Percentiles rank a stretch among this genome's conserved stretches.
phyloP scores from a whole-genome alignment of 192 early-diverging fungal species.

The Umbelopsis isabellina region DNA sequence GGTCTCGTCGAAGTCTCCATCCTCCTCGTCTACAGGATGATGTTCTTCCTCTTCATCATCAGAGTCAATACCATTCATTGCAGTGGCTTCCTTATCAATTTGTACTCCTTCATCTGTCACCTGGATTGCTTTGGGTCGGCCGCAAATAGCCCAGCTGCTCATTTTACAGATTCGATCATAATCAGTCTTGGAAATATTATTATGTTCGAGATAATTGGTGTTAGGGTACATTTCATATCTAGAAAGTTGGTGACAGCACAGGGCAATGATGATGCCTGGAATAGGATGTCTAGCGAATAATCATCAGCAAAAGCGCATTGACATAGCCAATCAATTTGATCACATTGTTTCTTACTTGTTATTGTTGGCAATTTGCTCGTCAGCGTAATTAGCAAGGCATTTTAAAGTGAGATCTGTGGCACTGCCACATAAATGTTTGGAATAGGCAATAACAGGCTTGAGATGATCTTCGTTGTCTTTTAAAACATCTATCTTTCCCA shows the following conservation, averaged over 20 bases:
- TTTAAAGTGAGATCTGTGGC: conserved; percentile 87
- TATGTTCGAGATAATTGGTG: conserved; percentile 59
- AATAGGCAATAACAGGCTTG: conserved; percentile 70
- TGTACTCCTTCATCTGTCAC: conserved; percentile 30
- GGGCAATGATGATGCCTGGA: conserved; percentile 77
- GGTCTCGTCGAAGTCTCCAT: conserved; percentile 43
- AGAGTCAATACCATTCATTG: not conserved
- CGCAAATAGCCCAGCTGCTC: conserved; percentile 81
- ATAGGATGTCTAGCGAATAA: conserved; percentile 44
- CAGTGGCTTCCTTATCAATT: conserved; percentile 36
- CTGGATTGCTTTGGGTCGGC: conserved; percentile 37
- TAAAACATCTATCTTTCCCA: conserved; percentile 56
- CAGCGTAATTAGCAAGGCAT: conserved; percentile 62
- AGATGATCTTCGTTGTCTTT: conserved; percentile 22
- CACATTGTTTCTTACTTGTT: conserved; percentile 20
- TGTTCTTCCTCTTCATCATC: conserved; percentile 32
- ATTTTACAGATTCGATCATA: conserved; percentile 70
- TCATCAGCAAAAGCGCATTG: not conserved
- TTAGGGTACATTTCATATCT: conserved; percentile 73
- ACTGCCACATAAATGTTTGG: conserved; percentile 91
- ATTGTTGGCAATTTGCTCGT: conserved; percentile 38
- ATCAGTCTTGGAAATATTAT: conserved; percentile 51
- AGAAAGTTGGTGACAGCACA: conserved; percentile 90
- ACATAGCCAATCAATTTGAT: too few relatives aligned
- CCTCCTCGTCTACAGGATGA: conserved; percentile 40